Conservation (phyloP, 805 yeast species). For the Ogataea philodendri region DNA sequence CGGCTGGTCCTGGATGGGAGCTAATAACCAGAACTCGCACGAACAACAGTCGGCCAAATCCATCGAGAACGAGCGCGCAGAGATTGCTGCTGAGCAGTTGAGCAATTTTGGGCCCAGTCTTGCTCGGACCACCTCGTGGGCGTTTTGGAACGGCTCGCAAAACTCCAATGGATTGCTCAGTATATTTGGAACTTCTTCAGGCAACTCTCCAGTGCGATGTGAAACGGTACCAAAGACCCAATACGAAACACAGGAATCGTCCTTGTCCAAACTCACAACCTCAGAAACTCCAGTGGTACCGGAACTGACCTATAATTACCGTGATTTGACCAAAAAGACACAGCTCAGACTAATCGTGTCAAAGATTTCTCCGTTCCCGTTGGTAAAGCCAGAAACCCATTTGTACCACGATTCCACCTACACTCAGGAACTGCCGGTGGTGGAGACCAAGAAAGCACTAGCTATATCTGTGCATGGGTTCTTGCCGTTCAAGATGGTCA, state of each 20-base stretch:
- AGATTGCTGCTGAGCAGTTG: slow-evolving; percentile 26
- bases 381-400: slow-evolving; percentile 32
- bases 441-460: slow-evolving; percentile 50
- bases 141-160: slow-evolving; percentile 17
- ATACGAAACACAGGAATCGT: slow-evolving; percentile 29
- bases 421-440: slow-evolving; percentile 5
- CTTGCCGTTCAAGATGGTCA: slow-evolving; percentile 79
- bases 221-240: slow-evolving; percentile 29
- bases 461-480: slow-evolving; percentile 96
- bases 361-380: slow-evolving; percentile 14
- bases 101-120: slow-evolving; percentile 20
- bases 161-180: slow-evolving; percentile 26
- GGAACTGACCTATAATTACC: slow-evolving; percentile 24
- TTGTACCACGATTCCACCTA: slow-evolving; percentile 25
- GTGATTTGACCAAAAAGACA: slow-evolving; percentile 29
- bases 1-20: slow-evolving; percentile 13
- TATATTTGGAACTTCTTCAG: slow-evolving; percentile 31
- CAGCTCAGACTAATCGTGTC: slow-evolving; percentile 27
- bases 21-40: background rate
- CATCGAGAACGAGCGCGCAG: slow-evolving; percentile 23
- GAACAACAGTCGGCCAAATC: slow-evolving; percentile 4
- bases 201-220: slow-evolving; percentile 28
- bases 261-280: slow-evolving; percentile 3
- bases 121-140: slow-evolving; percentile 32
- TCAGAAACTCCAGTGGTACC: slow-evolving; percentile 28